Conservation (phyloP, 2,329 filamentous ascomycete genomes). For the Aspergillus arachidicola region DNA sequence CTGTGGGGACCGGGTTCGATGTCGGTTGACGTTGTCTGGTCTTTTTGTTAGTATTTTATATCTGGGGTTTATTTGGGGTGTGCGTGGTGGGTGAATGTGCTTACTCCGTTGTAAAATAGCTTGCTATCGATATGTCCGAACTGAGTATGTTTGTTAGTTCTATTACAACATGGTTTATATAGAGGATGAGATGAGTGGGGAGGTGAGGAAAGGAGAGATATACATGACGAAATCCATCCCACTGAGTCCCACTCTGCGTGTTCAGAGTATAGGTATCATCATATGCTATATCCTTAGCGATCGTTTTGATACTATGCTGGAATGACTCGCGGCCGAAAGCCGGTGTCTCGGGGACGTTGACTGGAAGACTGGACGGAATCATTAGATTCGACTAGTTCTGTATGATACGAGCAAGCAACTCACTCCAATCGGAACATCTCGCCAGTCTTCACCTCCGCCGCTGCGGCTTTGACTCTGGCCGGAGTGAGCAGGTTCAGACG, state of each 20-base stretch:
- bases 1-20: constrained; percentile 33
- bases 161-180: neutral
- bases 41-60: too few species aligned
- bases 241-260: constrained; percentile 53
- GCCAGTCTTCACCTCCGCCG: constrained; percentile 57
- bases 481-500: constrained; percentile 61
- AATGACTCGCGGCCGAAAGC: constrained; percentile 57
- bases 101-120: constrained; percentile 46
- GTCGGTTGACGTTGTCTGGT: constrained; percentile 37
- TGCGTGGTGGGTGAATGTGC: neutral
- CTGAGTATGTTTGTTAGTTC: constrained; percentile 20
- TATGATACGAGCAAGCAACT: constrained; percentile 9
- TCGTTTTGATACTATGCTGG: constrained; percentile 56
- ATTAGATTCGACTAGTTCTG: neutral
- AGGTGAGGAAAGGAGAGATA: constrained; percentile 5
- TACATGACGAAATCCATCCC: constrained; percentile 55
- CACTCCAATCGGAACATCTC: constrained; percentile 60
- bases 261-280: constrained; percentile 53
- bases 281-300: constrained; percentile 39
- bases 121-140: constrained; percentile 41
- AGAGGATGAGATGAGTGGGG: neutral
- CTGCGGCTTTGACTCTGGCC: constrained; percentile 55
- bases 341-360: constrained; percentile 56
- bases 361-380: constrained; percentile 47
- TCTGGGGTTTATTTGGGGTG: neutral